phyloP scores from a whole-genome alignment of 1,284 basidiomycete species.

The Peniophora sp. region DNA sequence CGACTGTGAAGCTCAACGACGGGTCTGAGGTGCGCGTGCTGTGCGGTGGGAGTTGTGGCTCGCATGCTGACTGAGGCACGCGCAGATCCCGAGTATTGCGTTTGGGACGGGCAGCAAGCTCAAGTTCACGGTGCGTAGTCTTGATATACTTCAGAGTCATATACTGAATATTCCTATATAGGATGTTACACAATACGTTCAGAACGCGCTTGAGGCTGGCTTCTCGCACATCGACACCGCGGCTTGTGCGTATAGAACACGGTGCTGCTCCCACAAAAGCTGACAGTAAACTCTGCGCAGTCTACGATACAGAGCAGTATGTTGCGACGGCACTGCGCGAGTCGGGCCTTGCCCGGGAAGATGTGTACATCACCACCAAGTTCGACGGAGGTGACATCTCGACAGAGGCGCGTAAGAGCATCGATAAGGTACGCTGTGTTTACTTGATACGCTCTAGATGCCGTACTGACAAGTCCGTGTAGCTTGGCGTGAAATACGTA shows the following conservation, averaged over 20 bases:
- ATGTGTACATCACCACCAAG: conserved; percentile 38
- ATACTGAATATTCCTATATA: conserved; percentile 2
- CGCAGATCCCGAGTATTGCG: conserved; percentile 9
- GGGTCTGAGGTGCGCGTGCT: conserved; percentile 7
- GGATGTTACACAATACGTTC: conserved; percentile 26
- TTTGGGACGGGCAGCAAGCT: conserved; percentile 10
- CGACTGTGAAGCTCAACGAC: conserved; percentile 8
- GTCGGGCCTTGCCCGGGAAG: conserved; percentile 23
- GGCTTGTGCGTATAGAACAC: conserved; percentile 11
- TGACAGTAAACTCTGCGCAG: conserved; percentile 12
- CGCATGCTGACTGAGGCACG: not conserved
- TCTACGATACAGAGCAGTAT: conserved; percentile 31
- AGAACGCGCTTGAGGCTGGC: conserved; percentile 25
- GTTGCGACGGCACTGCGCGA: conserved; percentile 30
- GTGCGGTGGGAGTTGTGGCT: not conserved
- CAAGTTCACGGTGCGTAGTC: conserved; percentile 3
- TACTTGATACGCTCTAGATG: not conserved
- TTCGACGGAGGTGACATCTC: conserved; percentile 44
- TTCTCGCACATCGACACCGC: conserved; percentile 28
- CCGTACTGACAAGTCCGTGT: not conserved
- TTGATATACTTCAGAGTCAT: not conserved
- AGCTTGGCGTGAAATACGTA: conserved; percentile 61
- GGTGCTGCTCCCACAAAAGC: not conserved
- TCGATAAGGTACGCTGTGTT: conserved; percentile 40
- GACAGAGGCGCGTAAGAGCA: conserved; percentile 46